Percentiles rank a stretch among this genome's conserved stretches.
Evolutionary conservation across 176 grass and related monocot species (phyloP).

Genomic region (Aegilops bicornis): DNA sequence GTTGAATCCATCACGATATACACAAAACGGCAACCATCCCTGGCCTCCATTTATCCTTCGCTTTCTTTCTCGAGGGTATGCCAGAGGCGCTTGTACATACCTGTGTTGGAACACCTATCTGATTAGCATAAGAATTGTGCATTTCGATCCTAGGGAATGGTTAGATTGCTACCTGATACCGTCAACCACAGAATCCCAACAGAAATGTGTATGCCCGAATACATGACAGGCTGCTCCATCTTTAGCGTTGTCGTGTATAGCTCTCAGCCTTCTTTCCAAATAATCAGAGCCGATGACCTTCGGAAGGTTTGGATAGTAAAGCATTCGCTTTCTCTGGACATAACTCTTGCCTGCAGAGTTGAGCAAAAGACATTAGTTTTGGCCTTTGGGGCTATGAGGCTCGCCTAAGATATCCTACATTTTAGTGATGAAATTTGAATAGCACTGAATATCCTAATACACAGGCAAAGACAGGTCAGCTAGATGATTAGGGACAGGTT

Average conservation of each 20-base stretch:
- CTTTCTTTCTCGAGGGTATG: conserved; percentile 83
- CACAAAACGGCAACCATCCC: conserved; percentile 86
- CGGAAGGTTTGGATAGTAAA: conserved; percentile 92
- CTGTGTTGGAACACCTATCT: conserved; percentile 21
- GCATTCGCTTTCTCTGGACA: conserved; percentile 99
- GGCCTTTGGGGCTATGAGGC: not conserved
- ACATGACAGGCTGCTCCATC: conserved; percentile 68
- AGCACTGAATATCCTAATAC: not conserved
- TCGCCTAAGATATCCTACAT: not conserved
- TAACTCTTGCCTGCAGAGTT: conserved; percentile 75
- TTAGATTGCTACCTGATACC: conserved; percentile 69
- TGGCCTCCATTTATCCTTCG: conserved; percentile 69
- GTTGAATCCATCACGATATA: conserved; percentile 75
- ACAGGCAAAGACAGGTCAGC: not conserved
- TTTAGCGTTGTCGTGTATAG: conserved; percentile 54
- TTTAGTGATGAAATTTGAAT: conserved; percentile 6
- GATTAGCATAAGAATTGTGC: not conserved
- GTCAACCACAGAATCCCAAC: conserved; percentile 83
- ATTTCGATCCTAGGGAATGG: not conserved
- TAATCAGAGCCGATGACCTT: conserved; percentile 91
- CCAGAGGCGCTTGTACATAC: conserved; percentile 89
- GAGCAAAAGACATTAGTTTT: not conserved
- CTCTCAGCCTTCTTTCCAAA: conserved; percentile 72
- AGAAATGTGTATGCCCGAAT: conserved; percentile 97
- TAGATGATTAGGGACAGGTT: not conserved